These are phyloP conservation scores for Teratosphaeriaceae sp. DNA, from an alignment of 2,329 filamentous ascomycete genomes.

Conservation along the genomic window DNA sequence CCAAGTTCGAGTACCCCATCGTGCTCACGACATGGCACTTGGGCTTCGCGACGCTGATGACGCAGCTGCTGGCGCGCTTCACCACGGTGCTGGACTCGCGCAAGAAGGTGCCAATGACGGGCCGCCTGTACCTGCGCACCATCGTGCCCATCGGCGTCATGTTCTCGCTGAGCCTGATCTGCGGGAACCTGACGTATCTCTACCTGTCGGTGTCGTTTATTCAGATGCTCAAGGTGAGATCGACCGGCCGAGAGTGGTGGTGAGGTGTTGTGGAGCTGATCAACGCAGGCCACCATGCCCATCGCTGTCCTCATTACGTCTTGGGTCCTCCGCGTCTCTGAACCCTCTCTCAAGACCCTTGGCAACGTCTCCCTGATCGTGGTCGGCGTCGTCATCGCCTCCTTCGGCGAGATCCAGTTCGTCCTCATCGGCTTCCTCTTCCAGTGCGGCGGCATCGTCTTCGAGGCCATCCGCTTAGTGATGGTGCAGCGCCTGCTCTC, in stretches of 20 bases:
- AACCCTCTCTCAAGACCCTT: slow-evolving; percentile 78
- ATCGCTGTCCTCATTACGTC: slow-evolving; percentile 86
- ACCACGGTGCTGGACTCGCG: slow-evolving; percentile 86
- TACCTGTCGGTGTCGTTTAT: slow-evolving; percentile 96
- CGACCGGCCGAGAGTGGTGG: too few relatives aligned
- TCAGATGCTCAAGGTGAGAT: slow-evolving; percentile 94
- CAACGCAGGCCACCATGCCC: slow-evolving; percentile 73
- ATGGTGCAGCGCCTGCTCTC: slow-evolving; percentile 79
- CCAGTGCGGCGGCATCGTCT: slow-evolving; percentile 71
- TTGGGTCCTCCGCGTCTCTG: slow-evolving; percentile 78
- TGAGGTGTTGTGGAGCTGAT: background rate
- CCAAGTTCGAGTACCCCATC: slow-evolving; percentile 67
- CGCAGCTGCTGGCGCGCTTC: slow-evolving; percentile 84
- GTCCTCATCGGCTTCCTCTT: slow-evolving; percentile 71
- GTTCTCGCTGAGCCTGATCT: slow-evolving; percentile 94
- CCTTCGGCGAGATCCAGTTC: slow-evolving; percentile 93
- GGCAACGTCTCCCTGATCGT: slow-evolving; percentile 94
- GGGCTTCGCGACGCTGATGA: slow-evolving; percentile 87
- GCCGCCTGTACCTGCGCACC: slow-evolving; percentile 82
- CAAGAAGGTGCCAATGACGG: slow-evolving; percentile 96
- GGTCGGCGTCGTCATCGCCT: slow-evolving; percentile 88
- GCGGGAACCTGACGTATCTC: slow-evolving; percentile 90
- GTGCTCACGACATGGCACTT: slow-evolving; percentile 96
- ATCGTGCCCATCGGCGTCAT: slow-evolving; percentile 94
- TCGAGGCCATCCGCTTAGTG: slow-evolving; percentile 75